Evolutionary conservation across 345 rosid genomes (phyloP).

Genomic region (Ricinus communis): DNA sequence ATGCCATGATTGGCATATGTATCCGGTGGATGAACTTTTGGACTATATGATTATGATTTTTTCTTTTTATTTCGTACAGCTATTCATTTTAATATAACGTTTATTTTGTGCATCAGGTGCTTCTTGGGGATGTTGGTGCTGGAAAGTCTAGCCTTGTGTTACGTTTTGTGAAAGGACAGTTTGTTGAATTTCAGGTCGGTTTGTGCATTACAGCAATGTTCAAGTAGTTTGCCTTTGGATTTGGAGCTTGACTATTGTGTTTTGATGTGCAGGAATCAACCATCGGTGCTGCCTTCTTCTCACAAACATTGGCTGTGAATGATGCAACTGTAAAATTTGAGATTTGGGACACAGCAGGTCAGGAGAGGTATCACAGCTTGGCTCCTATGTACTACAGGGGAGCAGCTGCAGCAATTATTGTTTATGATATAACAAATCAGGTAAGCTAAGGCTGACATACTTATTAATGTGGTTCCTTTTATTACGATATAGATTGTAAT

Average conservation of each 20-base stretch:
- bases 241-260: slow-evolving; percentile 19
- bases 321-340: slow-evolving; percentile 95
- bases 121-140: slow-evolving; percentile 95
- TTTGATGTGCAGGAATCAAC: slow-evolving; percentile 76
- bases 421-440: slow-evolving; percentile 83
- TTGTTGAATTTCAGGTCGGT: slow-evolving; percentile 83
- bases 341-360: slow-evolving; percentile 99
- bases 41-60: not conserved
- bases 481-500: not conserved
- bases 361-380: slow-evolving; percentile 93
- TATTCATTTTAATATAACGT: not conserved
- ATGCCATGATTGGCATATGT: not conserved
- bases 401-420: slow-evolving; percentile 93
- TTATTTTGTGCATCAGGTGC: slow-evolving; percentile 57
- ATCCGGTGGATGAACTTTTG: not conserved
- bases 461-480: not conserved
- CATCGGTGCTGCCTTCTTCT: slow-evolving; percentile 95
- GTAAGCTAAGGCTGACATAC: slow-evolving; percentile 34
- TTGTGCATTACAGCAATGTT: not conserved
- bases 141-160: slow-evolving; percentile 92
- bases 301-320: slow-evolving; percentile 91
- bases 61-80: not conserved
- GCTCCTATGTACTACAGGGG: slow-evolving; percentile 99
- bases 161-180: slow-evolving; percentile 90
- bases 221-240: not conserved